Evolutionary conservation across 257 asterid species (phyloP), one percentile per base, ranked within the genome.

Genomic region (Plectranthus barbatus): DNA sequence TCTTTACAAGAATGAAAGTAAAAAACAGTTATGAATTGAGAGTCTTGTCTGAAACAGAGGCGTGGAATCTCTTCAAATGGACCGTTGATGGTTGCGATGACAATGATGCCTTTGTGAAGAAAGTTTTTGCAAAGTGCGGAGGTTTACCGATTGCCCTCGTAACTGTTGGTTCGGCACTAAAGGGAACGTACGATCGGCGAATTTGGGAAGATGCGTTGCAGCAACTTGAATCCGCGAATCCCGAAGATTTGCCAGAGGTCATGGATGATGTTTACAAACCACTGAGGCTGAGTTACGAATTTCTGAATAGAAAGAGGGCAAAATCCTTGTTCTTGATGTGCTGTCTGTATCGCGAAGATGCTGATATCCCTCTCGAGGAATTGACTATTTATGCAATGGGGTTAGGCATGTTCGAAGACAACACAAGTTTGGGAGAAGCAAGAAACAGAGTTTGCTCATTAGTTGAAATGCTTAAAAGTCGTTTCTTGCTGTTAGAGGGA

Each of bases 81-180:
- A 61, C 45, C 3, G 56, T 56, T 7, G 72, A 70, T 0, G 9
- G 19, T 4, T n/a, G 26, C 24, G 33, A 26, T 23, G 64, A 74
- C n/a, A 42, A 56, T 29, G 8, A 6, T 0, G n/a, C 36, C 13
- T 7, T 51, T n/a, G n/a, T n/a, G n/a, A n/a, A n/a, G n/a, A n/a
- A n/a, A 12, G 8, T 1, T 17, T 37, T 4, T 5, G 23, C 40
- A 15, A 73, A 72, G 62, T 79, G 81, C 72, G 49, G 19, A 20
- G 68, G 75, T 12, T 52, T 67, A 34, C 80, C 75, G 2, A 26
- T 78, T 5, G 77, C 81, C n/a, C 69, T 75, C 12, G 53, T 31
- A 52, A 52, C 49, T 4, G 79, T 79, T 52, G 73, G 64, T 0
- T 9, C 15, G 4, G 66, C 74, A 0, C 55, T 73, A 2, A 66